These are phyloP conservation scores for Hypoxylon fragiforme DNA, from an alignment of 495 filamentous ascomycete species.

Conservation along the genomic window DNA sequence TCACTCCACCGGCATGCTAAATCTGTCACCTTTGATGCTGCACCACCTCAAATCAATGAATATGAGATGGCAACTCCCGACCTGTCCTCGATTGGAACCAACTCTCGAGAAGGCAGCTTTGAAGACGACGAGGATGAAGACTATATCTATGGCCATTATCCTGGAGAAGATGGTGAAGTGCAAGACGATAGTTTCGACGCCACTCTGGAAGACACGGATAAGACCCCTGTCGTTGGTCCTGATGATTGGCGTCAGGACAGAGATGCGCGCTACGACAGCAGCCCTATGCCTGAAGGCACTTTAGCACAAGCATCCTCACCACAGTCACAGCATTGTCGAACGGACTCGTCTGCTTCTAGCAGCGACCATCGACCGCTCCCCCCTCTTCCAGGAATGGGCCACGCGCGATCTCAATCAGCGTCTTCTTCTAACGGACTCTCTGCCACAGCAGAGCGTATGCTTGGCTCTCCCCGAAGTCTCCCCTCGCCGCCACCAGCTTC, in stretches of 20 bases:
- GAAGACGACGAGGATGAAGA: slow-evolving; percentile 74
- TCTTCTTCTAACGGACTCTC: slow-evolving; percentile 53
- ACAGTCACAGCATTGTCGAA: slow-evolving; percentile 54
- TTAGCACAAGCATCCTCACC: slow-evolving; percentile 27
- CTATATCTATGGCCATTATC: slow-evolving; percentile 58
- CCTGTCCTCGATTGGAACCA: slow-evolving; percentile 83
- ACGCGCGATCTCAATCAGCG: slow-evolving; percentile 39
- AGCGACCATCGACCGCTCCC: slow-evolving; percentile 75
- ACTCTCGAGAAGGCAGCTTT: slow-evolving; percentile 87
- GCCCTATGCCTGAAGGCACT: slow-evolving; percentile 59
- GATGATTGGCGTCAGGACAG: slow-evolving; percentile 90
- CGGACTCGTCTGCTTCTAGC: slow-evolving; percentile 70
- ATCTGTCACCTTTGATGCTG: slow-evolving; percentile 94
- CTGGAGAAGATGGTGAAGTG: slow-evolving; percentile 64
- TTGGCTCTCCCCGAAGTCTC: slow-evolving; percentile 60
- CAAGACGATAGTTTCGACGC: slow-evolving; percentile 92
- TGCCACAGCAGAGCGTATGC: slow-evolving; percentile 65
- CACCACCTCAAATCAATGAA: slow-evolving; percentile 90
- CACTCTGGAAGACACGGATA: slow-evolving; percentile 90
- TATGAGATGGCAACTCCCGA: slow-evolving; percentile 98
- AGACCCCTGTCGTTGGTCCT: slow-evolving; percentile 93
- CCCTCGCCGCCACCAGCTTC: slow-evolving; percentile 69
- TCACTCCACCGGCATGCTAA: slow-evolving; percentile 80
- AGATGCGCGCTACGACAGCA: slow-evolving; percentile 74
- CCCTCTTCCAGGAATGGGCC: slow-evolving; percentile 63